Evolutionary conservation across 768 basidiomycete genomes (phyloP), one percentile per base, ranked within the genome.

Genomic region (Leccinum sublutescens): DNA sequence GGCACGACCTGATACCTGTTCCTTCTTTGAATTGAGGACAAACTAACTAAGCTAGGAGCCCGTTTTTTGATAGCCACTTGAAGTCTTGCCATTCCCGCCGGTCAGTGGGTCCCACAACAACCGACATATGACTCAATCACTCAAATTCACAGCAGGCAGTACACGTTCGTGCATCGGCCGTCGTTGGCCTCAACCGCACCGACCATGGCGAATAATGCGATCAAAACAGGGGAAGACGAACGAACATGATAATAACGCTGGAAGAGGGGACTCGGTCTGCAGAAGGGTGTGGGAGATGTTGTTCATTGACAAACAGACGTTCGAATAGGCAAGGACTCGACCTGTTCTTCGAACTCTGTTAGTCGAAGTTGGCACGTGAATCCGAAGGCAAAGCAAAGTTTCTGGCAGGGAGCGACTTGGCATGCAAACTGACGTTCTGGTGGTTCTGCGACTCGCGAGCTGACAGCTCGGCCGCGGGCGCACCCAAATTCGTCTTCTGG

Each of bases 241-340:
- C 23, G 7, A 63, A 59, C 62, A 63, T 58, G 50, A 43, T n/a
- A 15, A 43, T 43, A n/a, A n/a, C 3, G 9, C 11, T 10, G 1
- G 6, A 50, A 25, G 21, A 21, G 31, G 48, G 9, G 40, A 50
- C 12, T n/a, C 0, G 11, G n/a, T 29, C 2, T 49, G 29, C n/a
- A 31, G 50, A 31, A 8, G n/a, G n/a, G 40, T 9, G 9, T 1
- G 50, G n/a, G 15, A 14, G 12, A 9, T 40, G 36, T 36, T 36
- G 36, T 2, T 38, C 15, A 3, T 38, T 17, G 5, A 15, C 15
- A 38, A 15, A 43, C 40, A 10, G n/a, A 43, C 15, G 36, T 38
- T 38, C 36, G 6, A 38, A 38, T 1, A 38, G 15, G 36, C 11
- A 0, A 17, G 36, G 36, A 38, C 3, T 38, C 0, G 36, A 6